phyloP scores from a whole-genome alignment of 306 rosid species.

The Quercus gilva region DNA sequence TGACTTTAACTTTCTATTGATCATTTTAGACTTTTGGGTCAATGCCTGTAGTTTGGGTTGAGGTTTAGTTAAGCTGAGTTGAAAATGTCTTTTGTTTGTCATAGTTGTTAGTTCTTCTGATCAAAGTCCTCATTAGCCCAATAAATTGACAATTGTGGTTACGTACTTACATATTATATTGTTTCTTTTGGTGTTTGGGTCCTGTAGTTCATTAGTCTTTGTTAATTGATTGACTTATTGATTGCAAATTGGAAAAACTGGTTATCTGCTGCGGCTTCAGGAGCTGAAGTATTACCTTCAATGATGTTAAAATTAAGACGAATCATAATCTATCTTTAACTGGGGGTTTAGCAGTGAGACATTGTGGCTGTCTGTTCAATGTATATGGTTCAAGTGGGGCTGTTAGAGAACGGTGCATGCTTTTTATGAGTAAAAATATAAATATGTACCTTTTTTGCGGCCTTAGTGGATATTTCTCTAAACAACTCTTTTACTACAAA shows the following conservation, averaged over 20 bases:
- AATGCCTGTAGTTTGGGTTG: not conserved
- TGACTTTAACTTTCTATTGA: not conserved
- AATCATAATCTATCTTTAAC: not conserved
- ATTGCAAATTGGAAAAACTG: not conserved
- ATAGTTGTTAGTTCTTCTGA: not conserved
- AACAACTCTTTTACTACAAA: constrained; percentile 19
- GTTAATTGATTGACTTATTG: not conserved
- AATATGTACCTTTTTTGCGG: not conserved
- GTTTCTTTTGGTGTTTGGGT: not conserved
- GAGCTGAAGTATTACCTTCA: not conserved
- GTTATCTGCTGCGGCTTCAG: too few species aligned
- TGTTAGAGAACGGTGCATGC: not conserved
- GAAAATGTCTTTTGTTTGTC: not conserved
- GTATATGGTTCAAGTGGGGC: not conserved
- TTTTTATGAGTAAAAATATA: not conserved
- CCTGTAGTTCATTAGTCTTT: not conserved
- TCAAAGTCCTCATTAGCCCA: not conserved
- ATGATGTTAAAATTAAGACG: not conserved
- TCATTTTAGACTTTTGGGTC: not conserved
- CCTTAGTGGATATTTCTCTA: constrained; percentile 2
- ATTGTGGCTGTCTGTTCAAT: not conserved
- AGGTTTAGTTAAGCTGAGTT: not conserved
- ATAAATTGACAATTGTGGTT: not conserved
- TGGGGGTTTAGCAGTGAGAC: not conserved
- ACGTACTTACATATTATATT: constrained; percentile 10